Evolutionary conservation across 306 rosid genomes (phyloP).

Genomic region (Ammopiptanthus mongolicus): DNA sequence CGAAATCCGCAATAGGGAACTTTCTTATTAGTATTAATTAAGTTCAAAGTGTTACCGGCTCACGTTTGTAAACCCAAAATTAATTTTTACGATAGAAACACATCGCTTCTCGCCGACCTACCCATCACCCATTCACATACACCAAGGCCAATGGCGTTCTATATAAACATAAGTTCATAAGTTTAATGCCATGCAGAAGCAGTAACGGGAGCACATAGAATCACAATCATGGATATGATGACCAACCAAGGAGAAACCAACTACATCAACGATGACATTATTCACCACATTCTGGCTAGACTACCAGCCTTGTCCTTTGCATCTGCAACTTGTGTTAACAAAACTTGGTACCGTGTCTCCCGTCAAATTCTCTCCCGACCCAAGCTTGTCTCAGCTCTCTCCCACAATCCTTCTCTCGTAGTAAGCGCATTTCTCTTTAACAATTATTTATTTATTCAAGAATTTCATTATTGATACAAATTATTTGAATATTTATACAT

Average conservation of each 20-base stretch:
- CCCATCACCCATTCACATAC: not conserved
- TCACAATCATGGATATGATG: not conserved
- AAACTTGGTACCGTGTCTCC: conserved; percentile 37
- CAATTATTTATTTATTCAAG: not conserved
- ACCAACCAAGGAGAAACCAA: not conserved
- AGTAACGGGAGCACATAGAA: not conserved
- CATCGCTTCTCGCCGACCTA: not conserved
- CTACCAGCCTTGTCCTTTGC: conserved; percentile 40
- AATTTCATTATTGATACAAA: too few species aligned
- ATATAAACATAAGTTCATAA: not conserved
- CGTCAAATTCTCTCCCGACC: conserved; percentile 36
- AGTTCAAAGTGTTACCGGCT: not conserved
- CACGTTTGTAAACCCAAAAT: not conserved
- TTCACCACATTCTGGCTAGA: conserved; percentile 33
- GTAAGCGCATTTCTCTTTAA: not conserved
- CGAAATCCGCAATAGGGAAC: not conserved
- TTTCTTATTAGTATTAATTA: not conserved
- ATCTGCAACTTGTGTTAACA: conserved; percentile 38
- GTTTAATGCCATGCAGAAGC: not conserved
- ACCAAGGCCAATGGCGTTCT: not conserved
- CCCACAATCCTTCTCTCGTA: conserved; percentile 25
- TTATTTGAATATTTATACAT: too few species aligned
- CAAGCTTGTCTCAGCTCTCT: conserved; percentile 40
- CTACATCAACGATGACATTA: conserved; percentile 10
- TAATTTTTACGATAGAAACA: not conserved